Conservation (phyloP, 805 yeast species). For the Clavispora asparagi region DNA sequence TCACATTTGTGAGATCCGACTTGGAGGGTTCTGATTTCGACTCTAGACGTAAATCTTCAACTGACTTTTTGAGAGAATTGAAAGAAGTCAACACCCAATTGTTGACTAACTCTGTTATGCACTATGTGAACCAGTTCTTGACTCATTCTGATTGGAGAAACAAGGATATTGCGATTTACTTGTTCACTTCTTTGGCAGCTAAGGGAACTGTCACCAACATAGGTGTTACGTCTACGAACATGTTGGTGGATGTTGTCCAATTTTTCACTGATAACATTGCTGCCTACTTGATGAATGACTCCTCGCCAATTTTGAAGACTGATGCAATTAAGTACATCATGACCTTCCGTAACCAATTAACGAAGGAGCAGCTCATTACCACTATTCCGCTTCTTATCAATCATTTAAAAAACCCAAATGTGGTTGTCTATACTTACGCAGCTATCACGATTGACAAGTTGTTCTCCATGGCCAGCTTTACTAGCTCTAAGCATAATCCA, state of each 20-base stretch:
- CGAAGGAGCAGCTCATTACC: constrained; percentile 74
- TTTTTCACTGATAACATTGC: constrained; percentile 82
- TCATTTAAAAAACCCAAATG: constrained; percentile 54
- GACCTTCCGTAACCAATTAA: constrained; percentile 87
- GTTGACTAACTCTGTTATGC: constrained; percentile 71
- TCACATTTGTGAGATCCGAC: constrained; percentile 86
- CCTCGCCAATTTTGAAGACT: constrained; percentile 76
- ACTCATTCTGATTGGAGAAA: constrained; percentile 63
- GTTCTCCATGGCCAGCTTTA: constrained; percentile 63
- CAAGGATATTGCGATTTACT: constrained; percentile 80
- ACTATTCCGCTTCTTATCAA: constrained; percentile 74
- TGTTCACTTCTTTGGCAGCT: constrained; percentile 86
- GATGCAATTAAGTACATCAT: constrained; percentile 91
- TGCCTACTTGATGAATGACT: constrained; percentile 61
- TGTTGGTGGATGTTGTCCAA: constrained; percentile 76
- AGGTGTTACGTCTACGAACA: constrained; percentile 84
- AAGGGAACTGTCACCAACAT: constrained; percentile 82
- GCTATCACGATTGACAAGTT: constrained; percentile 90
- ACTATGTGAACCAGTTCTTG: constrained; percentile 65
- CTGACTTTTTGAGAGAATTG: constrained; percentile 83
- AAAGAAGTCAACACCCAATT: constrained; percentile 70
- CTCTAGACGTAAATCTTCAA: constrained; percentile 87
- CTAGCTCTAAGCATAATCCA: constrained; percentile 45
- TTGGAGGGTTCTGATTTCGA: constrained; percentile 93
- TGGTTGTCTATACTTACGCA: constrained; percentile 88